A percentile compares a stretch with the other conserved stretches of the same genome.
Conservation (phyloP, 257 asterid species). For the Striga asiatica region DNA sequence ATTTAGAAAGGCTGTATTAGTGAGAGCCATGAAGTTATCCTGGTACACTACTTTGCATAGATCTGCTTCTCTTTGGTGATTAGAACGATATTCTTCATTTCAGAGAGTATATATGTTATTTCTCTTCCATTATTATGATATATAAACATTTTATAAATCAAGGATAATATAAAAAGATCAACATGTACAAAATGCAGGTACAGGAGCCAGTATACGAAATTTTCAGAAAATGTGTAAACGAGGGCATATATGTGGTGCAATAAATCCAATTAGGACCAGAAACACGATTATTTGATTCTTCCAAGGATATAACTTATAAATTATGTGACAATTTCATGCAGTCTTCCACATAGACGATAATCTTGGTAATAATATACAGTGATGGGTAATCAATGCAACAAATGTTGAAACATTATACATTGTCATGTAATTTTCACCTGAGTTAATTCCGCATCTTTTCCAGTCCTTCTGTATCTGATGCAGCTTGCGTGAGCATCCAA, state of each 20-base stretch:
- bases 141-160: too few species aligned
- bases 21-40: background rate
- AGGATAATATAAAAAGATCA: background rate
- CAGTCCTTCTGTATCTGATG: constrained; percentile 66
- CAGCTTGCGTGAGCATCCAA: constrained; percentile 93
- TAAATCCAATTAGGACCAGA: background rate
- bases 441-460: constrained; percentile 91
- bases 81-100: background rate
- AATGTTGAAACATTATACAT: background rate
- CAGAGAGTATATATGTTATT: background rate
- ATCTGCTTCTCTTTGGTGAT: background rate
- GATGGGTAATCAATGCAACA: background rate
- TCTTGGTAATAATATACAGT: background rate
- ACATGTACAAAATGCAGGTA: background rate
- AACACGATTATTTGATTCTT: background rate
- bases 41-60: background rate
- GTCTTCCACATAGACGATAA: background rate
- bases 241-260: background rate
- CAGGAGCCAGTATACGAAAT: background rate
- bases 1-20: background rate
- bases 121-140: background rate
- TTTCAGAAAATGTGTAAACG: background rate
- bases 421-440: constrained; percentile 48
- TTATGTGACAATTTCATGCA: background rate
- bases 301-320: background rate